Evolutionary conservation across 1,139 yeast genomes (phyloP).

Genomic region (Yarrowia galli): DNA sequence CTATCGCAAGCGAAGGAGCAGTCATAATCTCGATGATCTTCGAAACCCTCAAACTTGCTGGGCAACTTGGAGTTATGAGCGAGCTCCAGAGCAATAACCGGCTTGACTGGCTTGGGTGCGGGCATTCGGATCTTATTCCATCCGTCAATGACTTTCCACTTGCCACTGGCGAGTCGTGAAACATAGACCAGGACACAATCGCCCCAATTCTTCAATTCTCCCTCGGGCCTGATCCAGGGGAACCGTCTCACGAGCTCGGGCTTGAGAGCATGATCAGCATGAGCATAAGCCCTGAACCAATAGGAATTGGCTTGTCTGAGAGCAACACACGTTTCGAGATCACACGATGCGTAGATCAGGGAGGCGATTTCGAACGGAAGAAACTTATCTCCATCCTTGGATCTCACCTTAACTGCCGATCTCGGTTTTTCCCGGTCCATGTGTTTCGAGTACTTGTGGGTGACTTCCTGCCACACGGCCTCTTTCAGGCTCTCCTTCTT

Average conservation of each 20-base stretch:
- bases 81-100: background rate
- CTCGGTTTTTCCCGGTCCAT: background rate
- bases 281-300: background rate
- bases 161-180: background rate
- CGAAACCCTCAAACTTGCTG: background rate
- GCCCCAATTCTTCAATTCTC: background rate
- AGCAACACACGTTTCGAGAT: background rate
- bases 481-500: background rate
- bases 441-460: background rate
- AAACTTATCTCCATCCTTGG: background rate
- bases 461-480: background rate
- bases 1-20: background rate
- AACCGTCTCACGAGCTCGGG: background rate
- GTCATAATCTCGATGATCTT: background rate
- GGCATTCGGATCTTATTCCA: background rate
- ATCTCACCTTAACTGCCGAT: background rate
- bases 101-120: background rate
- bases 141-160: background rate
- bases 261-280: background rate
- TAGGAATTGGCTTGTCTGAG: background rate
- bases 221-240: background rate
- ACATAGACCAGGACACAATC: background rate
- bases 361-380: background rate
- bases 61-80: background rate
- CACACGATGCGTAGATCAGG: background rate